Base-by-base conservation (phyloP, 805 yeast genomes). In the Lachancea dasiensis region DNA sequence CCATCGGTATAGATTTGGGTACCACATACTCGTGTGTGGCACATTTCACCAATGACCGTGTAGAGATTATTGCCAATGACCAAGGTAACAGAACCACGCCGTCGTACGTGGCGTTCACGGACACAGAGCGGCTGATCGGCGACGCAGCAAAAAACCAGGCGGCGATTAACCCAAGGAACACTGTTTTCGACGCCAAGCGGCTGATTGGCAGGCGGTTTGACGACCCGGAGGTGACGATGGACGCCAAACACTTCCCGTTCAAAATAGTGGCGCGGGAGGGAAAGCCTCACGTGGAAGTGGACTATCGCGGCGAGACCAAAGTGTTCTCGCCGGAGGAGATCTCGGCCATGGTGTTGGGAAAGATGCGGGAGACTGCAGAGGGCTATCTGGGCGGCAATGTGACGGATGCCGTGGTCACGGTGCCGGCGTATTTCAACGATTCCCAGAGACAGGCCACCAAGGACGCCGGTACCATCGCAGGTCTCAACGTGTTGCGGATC, bases 61-160 rank as follows among this genome's bases (percentile, higher is more conserved):
- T 89, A 38, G 97, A 89, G 69, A 89, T 87, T 66, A 84, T 87
- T 62, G 95, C 97, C 58, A 87, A 87, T 65, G 97, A 89, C 67
- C 97, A 87, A 74, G 97, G 97, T 79, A 87, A 87, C 78, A 86
- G 97, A 76, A 87, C 89, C 44, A 89, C 97, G 41, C 96, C 97
- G 41, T 89, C 96, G 22, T 89, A 82, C 63, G 97, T 89, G 40
- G 95, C 95, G 29, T 87, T 87, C 73, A 85, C 95, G 38, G 92
- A 83, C 52, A 77, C 83, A 40, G 97, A 87, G 73, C 80, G 96
- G 70, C 73, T 86, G 58, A 85, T 86, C 59, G 96, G 96, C 70
- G 96, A 86, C 65, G 90, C 96, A 51, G 97, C 96, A 50, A 87
- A 87, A 81, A 87, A 89, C 69, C 97, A 87, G 72, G 96, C 96